A percentile compares a stretch with the other conserved stretches of the same genome.
phyloP scores from a whole-genome alignment of 257 asterid species.

The Misopates orontium region DNA sequence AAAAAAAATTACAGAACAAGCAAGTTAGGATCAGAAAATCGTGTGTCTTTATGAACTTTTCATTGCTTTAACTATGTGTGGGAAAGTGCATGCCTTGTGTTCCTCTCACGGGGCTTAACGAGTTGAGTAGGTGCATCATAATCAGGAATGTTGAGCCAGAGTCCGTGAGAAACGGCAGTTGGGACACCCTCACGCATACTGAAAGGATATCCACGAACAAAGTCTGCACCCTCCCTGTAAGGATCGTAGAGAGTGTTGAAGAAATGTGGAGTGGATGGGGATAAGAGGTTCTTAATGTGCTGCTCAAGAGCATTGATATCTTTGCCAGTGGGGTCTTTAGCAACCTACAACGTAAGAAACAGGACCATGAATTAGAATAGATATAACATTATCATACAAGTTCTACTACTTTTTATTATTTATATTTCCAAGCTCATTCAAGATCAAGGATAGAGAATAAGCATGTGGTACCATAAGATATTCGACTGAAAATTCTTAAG shows the following conservation, averaged over 20 bases:
- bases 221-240: constrained; percentile 75
- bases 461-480: too few species aligned
- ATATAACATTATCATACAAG: neutral
- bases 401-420: neutral
- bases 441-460: neutral
- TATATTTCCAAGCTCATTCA: neutral
- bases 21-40: neutral
- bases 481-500: too few species aligned
- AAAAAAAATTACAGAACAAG: constrained; percentile 9
- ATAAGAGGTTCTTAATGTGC: constrained; percentile 70
- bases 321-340: constrained; percentile 76
- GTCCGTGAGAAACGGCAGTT: constrained; percentile 82
- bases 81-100: constrained; percentile 44
- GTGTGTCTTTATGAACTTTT: neutral
- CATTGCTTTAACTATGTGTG: neutral
- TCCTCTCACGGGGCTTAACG: constrained; percentile 87
- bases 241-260: constrained; percentile 90
- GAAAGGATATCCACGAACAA: constrained; percentile 88
- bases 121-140: constrained; percentile 92
- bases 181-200: constrained; percentile 82
- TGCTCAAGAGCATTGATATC: constrained; percentile 84
- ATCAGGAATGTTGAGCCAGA: constrained; percentile 88
- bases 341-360: constrained; percentile 45
- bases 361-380: neutral
- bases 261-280: constrained; percentile 76